These are phyloP conservation scores for Erythrobasidium hasegawianum DNA, from an alignment of 1,284 basidiomycete genomes.

Conservation along the genomic window DNA sequence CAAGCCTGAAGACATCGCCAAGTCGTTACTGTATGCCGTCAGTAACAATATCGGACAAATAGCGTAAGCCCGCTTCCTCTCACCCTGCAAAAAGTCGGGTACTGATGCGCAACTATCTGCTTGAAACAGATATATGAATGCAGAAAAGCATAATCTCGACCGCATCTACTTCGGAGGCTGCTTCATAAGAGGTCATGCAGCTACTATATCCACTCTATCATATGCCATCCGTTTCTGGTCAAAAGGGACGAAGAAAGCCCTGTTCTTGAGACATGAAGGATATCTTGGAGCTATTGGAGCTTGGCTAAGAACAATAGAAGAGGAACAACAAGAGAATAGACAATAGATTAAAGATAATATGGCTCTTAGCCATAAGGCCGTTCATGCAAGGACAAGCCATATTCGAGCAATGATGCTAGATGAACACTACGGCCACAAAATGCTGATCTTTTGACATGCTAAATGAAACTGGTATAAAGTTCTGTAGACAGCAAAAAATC, in stretches of 20 bases:
- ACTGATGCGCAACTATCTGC: too few species aligned
- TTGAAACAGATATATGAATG: constrained; percentile 99
- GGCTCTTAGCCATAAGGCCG: too few species aligned
- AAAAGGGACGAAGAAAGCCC: constrained; percentile 91
- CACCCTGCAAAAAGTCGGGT: too few species aligned
- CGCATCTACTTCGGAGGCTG: constrained; percentile 98
- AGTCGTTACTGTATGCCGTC: constrained; percentile 88
- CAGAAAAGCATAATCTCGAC: constrained; percentile 95
- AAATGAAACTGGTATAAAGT: too few species aligned
- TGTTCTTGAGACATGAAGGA: constrained; percentile 96
- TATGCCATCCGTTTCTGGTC: constrained; percentile 99
- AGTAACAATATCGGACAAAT: constrained; percentile 99
- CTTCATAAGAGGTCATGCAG: constrained; percentile 96
- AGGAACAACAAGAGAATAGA: constrained; percentile 23
- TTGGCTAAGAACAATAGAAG: constrained; percentile 86
- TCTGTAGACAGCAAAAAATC: too few species aligned
- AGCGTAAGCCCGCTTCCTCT: constrained; percentile 68
- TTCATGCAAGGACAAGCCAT: too few species aligned
- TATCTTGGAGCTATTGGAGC: constrained; percentile 81
- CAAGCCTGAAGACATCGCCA: constrained; percentile 88
- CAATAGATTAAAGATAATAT: too few species aligned
- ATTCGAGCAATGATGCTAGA: too few species aligned
- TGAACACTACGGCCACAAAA: too few species aligned
- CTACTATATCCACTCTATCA: constrained; percentile 93
- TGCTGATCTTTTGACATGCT: too few species aligned